Evolutionary conservation across 164 flowering plant species (phyloP), one percentile per base, ranked within the genome.

Genomic region (Magnolia kwangsiensis): DNA sequence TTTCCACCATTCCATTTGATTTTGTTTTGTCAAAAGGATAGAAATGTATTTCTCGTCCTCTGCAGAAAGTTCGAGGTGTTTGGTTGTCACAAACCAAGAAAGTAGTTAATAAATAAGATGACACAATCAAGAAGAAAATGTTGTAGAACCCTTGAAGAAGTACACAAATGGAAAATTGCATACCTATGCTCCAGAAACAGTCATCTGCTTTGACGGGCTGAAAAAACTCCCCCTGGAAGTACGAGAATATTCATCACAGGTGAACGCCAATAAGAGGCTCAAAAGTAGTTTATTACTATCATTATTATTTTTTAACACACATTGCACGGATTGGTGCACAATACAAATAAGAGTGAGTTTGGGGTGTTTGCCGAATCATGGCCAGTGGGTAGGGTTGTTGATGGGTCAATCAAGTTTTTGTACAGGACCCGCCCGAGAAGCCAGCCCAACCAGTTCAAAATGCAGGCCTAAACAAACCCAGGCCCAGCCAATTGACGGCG

Each of bases 1-100:
- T 80, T 89, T 93, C 99, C 99, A 95, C 99, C 99, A 95, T 72
- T 93, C 97, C 98, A 91, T 92, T 70, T 91, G 93, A 69, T 94
- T 82, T n/a, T 89, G 91, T 82, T 96, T 94, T 7, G 95, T 94
- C 80, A 93, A 75, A 71, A 92, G 93, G 67, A 93, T 75, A 51
- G 95, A 91, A 72, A 95, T 67, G n/a, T 80, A 58, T 71, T 87
- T 88, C 75, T 85, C 86, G 76, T 93, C 98, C 95, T 95, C 99
- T 95, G 94, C 81, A 86, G 51, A 2, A 67, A 18, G 50, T 51
- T 31, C 7, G 24, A 21, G 19, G 2, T 73, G 37, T 63, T 1
- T 9, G n/a, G 19, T 55, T 51, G 61, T 8, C 4, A 63, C 19
- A 16, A 63, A 63, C 21, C 18, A 63, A 63, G 8, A 63, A 63